Evolutionary conservation across 768 basidiomycete genomes (phyloP), one percentile per base, ranked within the genome.

Genomic region (Pilatotrama ljubarskyi): DNA sequence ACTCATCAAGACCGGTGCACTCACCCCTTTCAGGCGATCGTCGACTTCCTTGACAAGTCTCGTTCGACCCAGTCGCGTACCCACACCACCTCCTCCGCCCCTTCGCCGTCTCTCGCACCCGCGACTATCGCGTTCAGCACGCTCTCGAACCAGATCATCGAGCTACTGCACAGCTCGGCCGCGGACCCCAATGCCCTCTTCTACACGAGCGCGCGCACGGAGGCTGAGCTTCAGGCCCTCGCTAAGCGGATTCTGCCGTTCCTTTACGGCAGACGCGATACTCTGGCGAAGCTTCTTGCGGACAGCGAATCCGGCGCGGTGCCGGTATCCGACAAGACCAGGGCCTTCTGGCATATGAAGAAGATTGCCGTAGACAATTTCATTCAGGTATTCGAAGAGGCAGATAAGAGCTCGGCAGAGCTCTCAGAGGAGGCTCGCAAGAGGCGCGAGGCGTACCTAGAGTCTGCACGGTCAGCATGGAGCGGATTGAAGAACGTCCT

Each of bases 1-100:
- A 14, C 14, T 10, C 10, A 6, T 5, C 13, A 29, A 20, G 22
- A 40, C 17, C 9, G 15, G 9, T n/a, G 20, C 41, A 32, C 55
- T 25, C 14, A 49, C 29, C 25, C 22, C 18, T 15, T 38, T 13
- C 63, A 94, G 92, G 76, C 81, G 26, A 88, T 93, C 62, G 79
- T 90, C 51, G 84, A 88, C 57, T 91, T 94, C 70, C 78, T 95
- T 44, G 93, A 94, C 75, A 87, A 87, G 70, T 91, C 92, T 14
- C 84, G 93, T 46, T 90, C 86, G 1, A 73, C 82, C 14, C 73
- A 79, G 55, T 90, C 90, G 9, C 82, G 78, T 43, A 87, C 88
- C 4, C 82, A 85, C 64, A 87, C 90, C 5, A 88, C 85, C 2
- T 90, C 89, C 0, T 69, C 75, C 13, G 84, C 87, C 1, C 92